Evolutionary conservation across 805 yeast genomes (phyloP), one percentile per base, ranked within the genome.

Genomic region (Candida insectalens): DNA sequence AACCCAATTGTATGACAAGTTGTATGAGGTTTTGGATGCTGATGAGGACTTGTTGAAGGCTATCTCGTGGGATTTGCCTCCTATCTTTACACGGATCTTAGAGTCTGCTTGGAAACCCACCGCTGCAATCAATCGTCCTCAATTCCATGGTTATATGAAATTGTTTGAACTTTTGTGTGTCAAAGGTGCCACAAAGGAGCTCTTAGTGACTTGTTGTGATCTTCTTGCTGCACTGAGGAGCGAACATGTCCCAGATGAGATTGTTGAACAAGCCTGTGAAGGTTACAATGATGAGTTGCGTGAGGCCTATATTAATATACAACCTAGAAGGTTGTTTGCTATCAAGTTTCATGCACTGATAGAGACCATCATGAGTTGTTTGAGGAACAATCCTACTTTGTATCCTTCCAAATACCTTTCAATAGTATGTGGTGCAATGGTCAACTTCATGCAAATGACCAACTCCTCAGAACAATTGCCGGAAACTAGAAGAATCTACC

Each of bases 1-100:
- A 35, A 62, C 58, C 2, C 36, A 43, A 32, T 50, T 83, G n/a
- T 53, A 85, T 30, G 55, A 50, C 1, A 56, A 60, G 3, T 42
- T 87, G 10, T 43, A 55, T 8, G 60, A 57, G 0, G 58, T 74
- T 0, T 53, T 84, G 21, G 46, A 49, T 8, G 55, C 49, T 1
- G 53, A 80, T 49, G 61, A 65, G 13, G 67, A 65, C 8, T 55
- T 84, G 20, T 62, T 76, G 0, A 63, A 68, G 29, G 81, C 78
- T 43, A 74, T 87, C 39, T 95, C 94, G 2, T 88, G 96, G 96
- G 96, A 88, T 53, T 50, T 88, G n/a, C 95, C 95, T 1, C 68
- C 67, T 21, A 56, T 83, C 33, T 43, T 88, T 5, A 47, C 84
- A 29, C 63, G 64, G 7, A 82, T 67, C 50, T 50, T 79, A n/a